A percentile compares a stretch with the other conserved stretches of the same genome.
phyloP scores from a whole-genome alignment of 139 green algal species.

The Haematococcus sp. region DNA sequence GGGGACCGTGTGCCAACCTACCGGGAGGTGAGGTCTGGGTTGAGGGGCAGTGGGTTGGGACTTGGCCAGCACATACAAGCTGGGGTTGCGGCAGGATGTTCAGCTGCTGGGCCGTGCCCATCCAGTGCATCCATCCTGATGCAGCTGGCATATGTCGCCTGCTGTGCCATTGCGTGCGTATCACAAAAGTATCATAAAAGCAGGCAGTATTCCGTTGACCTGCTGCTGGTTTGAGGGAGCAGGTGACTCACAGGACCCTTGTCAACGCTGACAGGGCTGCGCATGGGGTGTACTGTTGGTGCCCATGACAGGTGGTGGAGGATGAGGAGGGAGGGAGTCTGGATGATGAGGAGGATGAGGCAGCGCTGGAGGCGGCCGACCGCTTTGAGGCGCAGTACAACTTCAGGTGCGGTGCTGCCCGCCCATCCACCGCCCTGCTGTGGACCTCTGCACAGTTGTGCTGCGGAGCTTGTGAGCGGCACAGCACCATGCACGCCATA shows the following conservation, averaged over 20 bases:
- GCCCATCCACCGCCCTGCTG: background rate
- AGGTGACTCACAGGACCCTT: too few relatives aligned
- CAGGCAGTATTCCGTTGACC: too few relatives aligned
- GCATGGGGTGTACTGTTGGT: background rate
- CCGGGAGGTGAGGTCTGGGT: constrained; percentile 28
- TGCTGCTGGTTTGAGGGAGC: too few relatives aligned
- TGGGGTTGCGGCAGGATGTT: too few relatives aligned
- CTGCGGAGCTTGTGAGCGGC: background rate
- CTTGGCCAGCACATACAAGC: too few relatives aligned
- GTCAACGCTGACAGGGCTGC: too few relatives aligned
- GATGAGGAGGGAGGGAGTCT: constrained; percentile 13
- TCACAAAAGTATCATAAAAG: too few relatives aligned
- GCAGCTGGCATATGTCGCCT: too few relatives aligned
- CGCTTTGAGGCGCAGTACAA: constrained; percentile 89
- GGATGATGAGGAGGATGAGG: constrained; percentile 80
- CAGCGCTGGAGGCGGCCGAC: constrained; percentile 73
- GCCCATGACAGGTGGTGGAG: constrained; percentile 12
- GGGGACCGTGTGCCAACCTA: constrained; percentile 38
- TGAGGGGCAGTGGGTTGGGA: background rate
- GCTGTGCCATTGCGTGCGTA: too few relatives aligned
- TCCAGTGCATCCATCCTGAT: too few relatives aligned
- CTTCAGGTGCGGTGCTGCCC: constrained; percentile 78
- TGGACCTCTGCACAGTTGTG: constrained; percentile 12
- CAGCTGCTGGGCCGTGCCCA: too few relatives aligned
- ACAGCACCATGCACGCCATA: background rate